phyloP scores from a whole-genome alignment of 2,329 filamentous ascomycete genomes.

The Trichoderma sp. region DNA sequence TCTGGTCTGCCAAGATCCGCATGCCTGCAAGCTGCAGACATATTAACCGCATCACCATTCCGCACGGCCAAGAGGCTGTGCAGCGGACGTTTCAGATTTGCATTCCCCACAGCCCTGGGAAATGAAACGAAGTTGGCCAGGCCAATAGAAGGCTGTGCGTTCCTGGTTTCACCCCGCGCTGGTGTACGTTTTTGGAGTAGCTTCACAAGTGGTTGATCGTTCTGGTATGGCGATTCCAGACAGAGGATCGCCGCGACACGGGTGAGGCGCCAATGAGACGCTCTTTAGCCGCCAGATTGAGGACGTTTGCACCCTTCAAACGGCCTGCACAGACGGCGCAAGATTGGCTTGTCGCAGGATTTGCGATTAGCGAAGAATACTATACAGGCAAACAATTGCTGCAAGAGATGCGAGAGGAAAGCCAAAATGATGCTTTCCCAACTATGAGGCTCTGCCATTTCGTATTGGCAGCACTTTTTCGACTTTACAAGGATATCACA shows the following conservation, averaged over 20 bases:
- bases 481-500: not conserved
- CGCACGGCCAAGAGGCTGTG: constrained; percentile 7
- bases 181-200: constrained; percentile 7
- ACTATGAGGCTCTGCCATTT: not conserved
- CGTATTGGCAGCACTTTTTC: not conserved
- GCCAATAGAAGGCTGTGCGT: not conserved
- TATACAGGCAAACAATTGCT: not conserved
- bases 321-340: not conserved
- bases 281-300: not conserved
- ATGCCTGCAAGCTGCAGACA: not conserved
- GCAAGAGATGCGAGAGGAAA: not conserved
- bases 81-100: constrained; percentile 13
- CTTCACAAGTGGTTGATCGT: not conserved
- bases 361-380: not conserved
- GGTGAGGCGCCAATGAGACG: constrained; percentile 8
- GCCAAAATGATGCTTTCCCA: not conserved
- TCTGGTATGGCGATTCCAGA: not conserved
- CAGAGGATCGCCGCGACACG: not conserved
- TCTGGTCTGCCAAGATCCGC: not conserved
- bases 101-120: constrained; percentile 9
- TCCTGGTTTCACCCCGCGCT: constrained; percentile 14
- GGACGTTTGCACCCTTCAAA: not conserved
- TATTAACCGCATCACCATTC: constrained; percentile 3
- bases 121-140: constrained; percentile 2
- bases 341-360: not conserved